Conservation (phyloP, 2,329 filamentous ascomycete genomes). For the Aspergillus sp. region DNA sequence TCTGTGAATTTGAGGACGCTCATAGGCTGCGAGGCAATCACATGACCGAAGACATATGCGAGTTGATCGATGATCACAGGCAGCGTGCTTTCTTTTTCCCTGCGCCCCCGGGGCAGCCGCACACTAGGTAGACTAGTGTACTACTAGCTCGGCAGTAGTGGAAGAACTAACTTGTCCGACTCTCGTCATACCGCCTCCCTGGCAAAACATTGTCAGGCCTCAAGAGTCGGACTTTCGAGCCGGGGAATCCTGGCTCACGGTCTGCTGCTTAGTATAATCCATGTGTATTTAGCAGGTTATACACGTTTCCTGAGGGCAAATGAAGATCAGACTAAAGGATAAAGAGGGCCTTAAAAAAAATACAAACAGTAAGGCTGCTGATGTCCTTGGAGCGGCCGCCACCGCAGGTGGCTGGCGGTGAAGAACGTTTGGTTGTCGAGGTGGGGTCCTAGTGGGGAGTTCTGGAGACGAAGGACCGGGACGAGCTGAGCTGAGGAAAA, state of each 20-base stretch:
- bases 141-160: slow-evolving; percentile 10
- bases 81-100: slow-evolving; percentile 17
- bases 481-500: slow-evolving; percentile 10
- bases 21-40: slow-evolving; percentile 17
- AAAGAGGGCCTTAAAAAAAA: not conserved
- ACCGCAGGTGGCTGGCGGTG: slow-evolving; percentile 13
- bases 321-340: not conserved
- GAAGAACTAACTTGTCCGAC: slow-evolving; percentile 1
- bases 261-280: not conserved
- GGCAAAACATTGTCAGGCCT: slow-evolving; percentile 4
- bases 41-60: slow-evolving; percentile 24
- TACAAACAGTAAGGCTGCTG: not conserved
- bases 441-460: slow-evolving; percentile 9
- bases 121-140: slow-evolving; percentile 10
- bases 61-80: slow-evolving; percentile 26
- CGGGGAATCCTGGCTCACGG: not conserved
- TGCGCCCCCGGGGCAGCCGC: slow-evolving; percentile 14
- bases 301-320: not conserved
- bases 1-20: slow-evolving; percentile 5
- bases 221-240: not conserved
- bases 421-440: slow-evolving; percentile 16
- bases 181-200: slow-evolving; percentile 10
- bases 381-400: slow-evolving; percentile 11
- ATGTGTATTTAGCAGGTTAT: not conserved
- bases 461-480: slow-evolving; percentile 15